Base-by-base conservation (phyloP, 345 rosid genomes). In the Rhizophora apiculata region DNA sequence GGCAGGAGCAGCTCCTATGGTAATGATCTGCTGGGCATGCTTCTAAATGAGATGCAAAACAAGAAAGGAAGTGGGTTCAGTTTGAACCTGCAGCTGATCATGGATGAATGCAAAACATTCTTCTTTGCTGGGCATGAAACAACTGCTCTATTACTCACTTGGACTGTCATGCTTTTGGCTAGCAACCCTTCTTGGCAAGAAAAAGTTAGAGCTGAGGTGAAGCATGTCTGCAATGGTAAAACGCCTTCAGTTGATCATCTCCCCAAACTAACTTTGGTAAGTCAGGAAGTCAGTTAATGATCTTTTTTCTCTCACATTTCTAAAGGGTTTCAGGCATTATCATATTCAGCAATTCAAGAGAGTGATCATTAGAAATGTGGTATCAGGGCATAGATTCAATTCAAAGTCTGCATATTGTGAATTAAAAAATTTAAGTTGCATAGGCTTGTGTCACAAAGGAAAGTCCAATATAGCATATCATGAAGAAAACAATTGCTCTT, bases 71-170 rank as follows among this genome's bases (percentile, higher is more conserved):
- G 77, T 62, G 86, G 82, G 4, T 80, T 81, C 53, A 75, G 77
- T 61, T 62, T 85, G 49, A 85, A 86, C 66, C 69, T 86, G n/a
- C 99, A 92, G 70, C 49, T 92, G 78, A 86, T 95, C 52, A 92
- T 95, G 99, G 99, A 95, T 62, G 98, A 92, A 63, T 90, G 96
- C 86, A 95, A 95, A 58, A 95, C 99, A 34, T 92, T 95, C 82
- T 92, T 92, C 83, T 95, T 95, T 63, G 94, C 97, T 7, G 99
- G 99, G 43, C 98, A 95, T 64, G 99, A 95, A 78, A 92, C 99
- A 16, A 95, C 98, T 3, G 82, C 99, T 29, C 85, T 90, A 43
- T 78, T 92, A 49, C 92, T 95, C 53, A 90, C 99, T 2, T 95
- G 99, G 99, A 88, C 98, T 4, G 78, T 83, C 63, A 95, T 95